Conservation (phyloP, 140 eudicot genomes). For the Oenanthe javanica region DNA sequence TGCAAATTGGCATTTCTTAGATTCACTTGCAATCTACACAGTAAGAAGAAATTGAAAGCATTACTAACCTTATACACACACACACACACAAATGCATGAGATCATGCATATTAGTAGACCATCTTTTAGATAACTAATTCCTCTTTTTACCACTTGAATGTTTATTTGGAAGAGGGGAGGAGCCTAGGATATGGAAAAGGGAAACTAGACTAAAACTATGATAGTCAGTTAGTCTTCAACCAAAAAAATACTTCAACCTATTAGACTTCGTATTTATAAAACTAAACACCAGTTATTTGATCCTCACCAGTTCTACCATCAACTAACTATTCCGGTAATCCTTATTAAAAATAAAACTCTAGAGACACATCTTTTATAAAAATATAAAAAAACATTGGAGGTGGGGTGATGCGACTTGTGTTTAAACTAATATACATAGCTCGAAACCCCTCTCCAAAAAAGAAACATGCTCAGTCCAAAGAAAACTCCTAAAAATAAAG, state of each 20-base stretch:
- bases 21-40: constrained; percentile 50
- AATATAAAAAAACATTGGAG: not conserved
- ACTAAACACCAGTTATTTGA: not conserved
- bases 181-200: not conserved
- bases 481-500: not conserved
- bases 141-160: not conserved
- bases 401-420: not conserved
- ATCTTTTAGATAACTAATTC: not conserved
- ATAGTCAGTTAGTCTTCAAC: not conserved
- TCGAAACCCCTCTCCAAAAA: not conserved
- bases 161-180: not conserved
- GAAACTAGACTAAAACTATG: not conserved
- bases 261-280: not conserved
- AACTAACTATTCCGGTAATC: not conserved
- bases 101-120: not conserved
- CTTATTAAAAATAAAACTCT: not conserved
- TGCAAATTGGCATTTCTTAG: constrained; percentile 82
- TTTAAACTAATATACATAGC: not conserved
- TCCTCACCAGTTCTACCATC: not conserved
- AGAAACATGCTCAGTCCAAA: not conserved
- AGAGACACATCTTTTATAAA: not conserved
- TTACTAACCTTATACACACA: not conserved
- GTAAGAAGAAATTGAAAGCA: not conserved
- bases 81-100: not conserved
- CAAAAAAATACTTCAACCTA: not conserved